phyloP scores from a whole-genome alignment of 2,329 filamentous ascomycete genomes.

The Fusarium avenaceum region DNA sequence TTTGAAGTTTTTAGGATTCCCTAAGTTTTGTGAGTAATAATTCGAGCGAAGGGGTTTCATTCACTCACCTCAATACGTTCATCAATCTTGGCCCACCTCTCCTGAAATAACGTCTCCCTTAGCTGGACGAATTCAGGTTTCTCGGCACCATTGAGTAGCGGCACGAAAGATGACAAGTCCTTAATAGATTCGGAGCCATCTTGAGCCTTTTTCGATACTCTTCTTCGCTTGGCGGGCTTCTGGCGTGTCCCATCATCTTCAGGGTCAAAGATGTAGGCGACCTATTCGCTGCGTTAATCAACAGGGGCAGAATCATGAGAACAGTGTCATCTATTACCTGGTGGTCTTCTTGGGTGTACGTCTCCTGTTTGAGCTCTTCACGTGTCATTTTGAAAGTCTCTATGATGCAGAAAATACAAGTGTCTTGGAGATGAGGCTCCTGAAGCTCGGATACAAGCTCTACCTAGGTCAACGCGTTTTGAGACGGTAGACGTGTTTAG shows the following conservation, averaged over 20 bases:
- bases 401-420: background rate
- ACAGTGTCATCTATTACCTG: constrained; percentile 52
- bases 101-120: constrained; percentile 71
- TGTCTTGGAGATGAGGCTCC: constrained; percentile 12
- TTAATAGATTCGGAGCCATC: constrained; percentile 21
- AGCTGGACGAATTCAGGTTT: constrained; percentile 61
- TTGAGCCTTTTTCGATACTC: constrained; percentile 60
- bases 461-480: constrained; percentile 41
- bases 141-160: constrained; percentile 69
- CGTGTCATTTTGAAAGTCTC: constrained; percentile 42
- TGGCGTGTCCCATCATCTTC: constrained; percentile 55
- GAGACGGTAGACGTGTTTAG: constrained; percentile 20
- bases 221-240: constrained; percentile 69
- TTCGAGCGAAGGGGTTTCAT: constrained; percentile 35
- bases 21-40: constrained; percentile 53
- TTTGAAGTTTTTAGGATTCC: constrained; percentile 72
- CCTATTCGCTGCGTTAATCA: constrained; percentile 57
- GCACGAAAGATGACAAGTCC: constrained; percentile 58
- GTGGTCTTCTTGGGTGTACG: constrained; percentile 60
- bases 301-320: background rate
- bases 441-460: constrained; percentile 24
- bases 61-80: constrained; percentile 66
- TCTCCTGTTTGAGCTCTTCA: constrained; percentile 42
- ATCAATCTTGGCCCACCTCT: constrained; percentile 75
- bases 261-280: constrained; percentile 73